Evolutionary conservation across 805 yeast species (phyloP), one percentile per base, ranked within the genome.

Genomic region (Kluyveromyces aestuarii): DNA sequence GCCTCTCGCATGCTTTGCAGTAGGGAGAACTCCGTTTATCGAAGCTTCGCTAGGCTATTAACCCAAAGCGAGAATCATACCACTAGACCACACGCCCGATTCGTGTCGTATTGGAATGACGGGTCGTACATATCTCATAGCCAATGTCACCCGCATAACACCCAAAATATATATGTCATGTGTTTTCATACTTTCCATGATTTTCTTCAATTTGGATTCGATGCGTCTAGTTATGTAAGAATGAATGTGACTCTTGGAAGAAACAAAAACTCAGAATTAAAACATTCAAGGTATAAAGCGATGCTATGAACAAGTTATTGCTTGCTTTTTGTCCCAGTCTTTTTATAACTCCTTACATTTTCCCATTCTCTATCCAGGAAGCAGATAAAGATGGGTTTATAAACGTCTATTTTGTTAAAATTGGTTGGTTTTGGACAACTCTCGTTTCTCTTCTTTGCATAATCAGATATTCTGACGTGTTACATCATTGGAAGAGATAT

Each of bases 381-480:
- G 53, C 50, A 13, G 71, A 80, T 48, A 88, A 87, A 67, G 73
- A 76, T 45, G 88, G 87, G 60, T 33, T 88, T 16, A 60, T 90
- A 51, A 91, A 91, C 64, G 74, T 74, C 18, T 43, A 75, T 7
- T 87, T 93, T 62, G 96, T 91, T 37, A 93, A 91, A 59, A 75
- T 74, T 25, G 98, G 97, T 2, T 93, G 98, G 98, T 73, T 79
- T 14, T 93, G 97, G 98, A 89, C 96, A 1, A 64, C 80, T 0
- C 6, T 75, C 4, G 72, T 73, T 3, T 52, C 59, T 18, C 56
- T 60, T 59, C 57, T 56, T 56, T 59, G 60, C 37, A 42, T 52
- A 35, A 27, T 55, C 37, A 44, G 56, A 17, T 56, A 55, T 38
- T 18, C 51, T 8, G 43, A 44, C 10, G 37, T 48, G 7, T 13